Conservation (phyloP, 768 basidiomycete genomes). For the Serendipita indica region DNA sequence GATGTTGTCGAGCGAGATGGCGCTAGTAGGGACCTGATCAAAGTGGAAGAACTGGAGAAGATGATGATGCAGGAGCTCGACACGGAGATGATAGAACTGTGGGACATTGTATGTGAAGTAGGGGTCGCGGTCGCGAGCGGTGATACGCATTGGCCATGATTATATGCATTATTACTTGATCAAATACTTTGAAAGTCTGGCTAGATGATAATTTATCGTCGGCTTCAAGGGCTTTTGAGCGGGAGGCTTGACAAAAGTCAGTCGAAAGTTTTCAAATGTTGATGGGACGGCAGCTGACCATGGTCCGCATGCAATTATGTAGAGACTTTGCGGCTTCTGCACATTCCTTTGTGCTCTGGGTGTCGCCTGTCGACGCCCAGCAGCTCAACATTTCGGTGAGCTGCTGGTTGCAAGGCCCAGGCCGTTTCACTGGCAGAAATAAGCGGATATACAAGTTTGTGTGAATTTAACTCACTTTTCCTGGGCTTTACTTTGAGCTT, state of each 20-base stretch:
- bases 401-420: conserved; percentile 22
- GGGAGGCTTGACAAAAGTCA: conserved; percentile 31
- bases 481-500: conserved; percentile 67
- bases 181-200: conserved; percentile 33
- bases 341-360: conserved; percentile 40
- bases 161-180: background rate
- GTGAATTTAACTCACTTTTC: conserved; percentile 36
- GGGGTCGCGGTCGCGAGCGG: conserved; percentile 38
- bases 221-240: conserved; percentile 51
- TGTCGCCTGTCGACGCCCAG: conserved; percentile 63
- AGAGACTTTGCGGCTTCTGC: conserved; percentile 42
- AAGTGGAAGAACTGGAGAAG: conserved; percentile 23
- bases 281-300: conserved; percentile 57
- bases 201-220: conserved; percentile 82
- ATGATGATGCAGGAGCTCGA: conserved; percentile 9
- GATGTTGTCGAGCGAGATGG: conserved; percentile 40
- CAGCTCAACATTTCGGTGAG: conserved; percentile 70
- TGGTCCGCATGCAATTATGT: conserved; percentile 72
- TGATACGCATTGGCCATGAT: background rate
- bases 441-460: background rate
- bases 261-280: no score
- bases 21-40: conserved; percentile 35
- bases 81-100: conserved; percentile 37
- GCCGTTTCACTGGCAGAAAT: background rate
- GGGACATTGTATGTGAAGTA: conserved; percentile 43